Percentiles rank a stretch among this genome's conserved stretches.
Evolutionary conservation across 1,284 basidiomycete species (phyloP).

Genomic region (Meira nashicola): DNA sequence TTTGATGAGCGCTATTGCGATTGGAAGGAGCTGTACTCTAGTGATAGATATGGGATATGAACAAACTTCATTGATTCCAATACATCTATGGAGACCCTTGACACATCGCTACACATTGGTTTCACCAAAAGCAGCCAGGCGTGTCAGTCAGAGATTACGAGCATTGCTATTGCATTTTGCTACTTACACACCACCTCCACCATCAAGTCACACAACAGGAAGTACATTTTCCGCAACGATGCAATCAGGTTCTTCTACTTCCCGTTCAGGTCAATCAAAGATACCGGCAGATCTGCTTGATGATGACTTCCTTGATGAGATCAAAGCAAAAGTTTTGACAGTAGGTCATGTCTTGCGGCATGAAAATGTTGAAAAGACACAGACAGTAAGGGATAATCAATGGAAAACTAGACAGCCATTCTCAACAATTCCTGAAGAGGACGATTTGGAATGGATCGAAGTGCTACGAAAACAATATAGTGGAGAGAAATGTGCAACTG

Average conservation of each 20-base stretch:
- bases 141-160: slow-evolving; percentile 21
- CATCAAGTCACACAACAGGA: background rate
- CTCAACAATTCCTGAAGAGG: background rate
- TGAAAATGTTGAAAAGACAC: background rate
- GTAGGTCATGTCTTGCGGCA: slow-evolving; percentile 19
- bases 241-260: no score
- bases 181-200: background rate
- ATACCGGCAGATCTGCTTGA: slow-evolving; percentile 21
- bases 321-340: slow-evolving; percentile 39
- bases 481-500: background rate
- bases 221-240: background rate
- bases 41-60: slow-evolving; percentile 87
- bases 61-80: slow-evolving; percentile 80
- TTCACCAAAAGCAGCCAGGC: slow-evolving; percentile 27
- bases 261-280: slow-evolving; percentile 3
- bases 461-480: background rate
- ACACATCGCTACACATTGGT: slow-evolving; percentile 14
- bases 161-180: slow-evolving; percentile 20
- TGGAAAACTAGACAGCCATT: background rate
- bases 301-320: slow-evolving; percentile 33
- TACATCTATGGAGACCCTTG: slow-evolving; percentile 39
- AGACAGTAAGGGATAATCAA: background rate
- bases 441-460: background rate
- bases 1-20: slow-evolving; percentile 73
- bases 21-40: slow-evolving; percentile 82